Evolutionary conservation across 169 alveolate genomes (phyloP).

Genomic region (Plasmodium falciparum): DNA sequence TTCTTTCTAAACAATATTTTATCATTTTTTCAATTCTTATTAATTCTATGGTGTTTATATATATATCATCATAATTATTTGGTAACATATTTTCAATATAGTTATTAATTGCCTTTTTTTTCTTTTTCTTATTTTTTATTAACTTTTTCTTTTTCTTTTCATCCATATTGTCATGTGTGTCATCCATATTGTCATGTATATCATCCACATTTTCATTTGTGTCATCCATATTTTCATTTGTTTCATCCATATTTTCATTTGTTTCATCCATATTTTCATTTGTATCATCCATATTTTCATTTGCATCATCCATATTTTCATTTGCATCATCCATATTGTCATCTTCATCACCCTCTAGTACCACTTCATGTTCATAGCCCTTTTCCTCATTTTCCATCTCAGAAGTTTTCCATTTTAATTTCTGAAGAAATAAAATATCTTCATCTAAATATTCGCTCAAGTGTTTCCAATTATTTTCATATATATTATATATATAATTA

Average conservation of each 20-base stretch:
- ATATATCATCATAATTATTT: slow-evolving; percentile 61
- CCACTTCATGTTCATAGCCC: neutral
- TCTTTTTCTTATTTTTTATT: slow-evolving; percentile 18
- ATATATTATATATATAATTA: slow-evolving; percentile 45
- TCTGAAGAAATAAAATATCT: slow-evolving; percentile 57
- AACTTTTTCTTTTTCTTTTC: neutral
- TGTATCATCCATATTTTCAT: slow-evolving; percentile 7
- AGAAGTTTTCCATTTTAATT: slow-evolving; percentile 27
- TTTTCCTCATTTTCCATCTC: slow-evolving; percentile 6
- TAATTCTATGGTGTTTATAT: slow-evolving; percentile 66
- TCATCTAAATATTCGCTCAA: slow-evolving; percentile 62
- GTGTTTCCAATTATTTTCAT: slow-evolving; percentile 72
- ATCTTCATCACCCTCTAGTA: slow-evolving; percentile 2
- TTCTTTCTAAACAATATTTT: slow-evolving; percentile 47
- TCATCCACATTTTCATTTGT: slow-evolving; percentile 6
- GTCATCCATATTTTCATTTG: neutral
- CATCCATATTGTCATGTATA: neutral
- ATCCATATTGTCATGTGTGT: neutral
- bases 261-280: neutral
- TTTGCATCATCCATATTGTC: neutral
- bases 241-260: neutral
- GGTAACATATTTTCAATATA: slow-evolving; percentile 73
- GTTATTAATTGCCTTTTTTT: slow-evolving; percentile 25
- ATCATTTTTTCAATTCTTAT: slow-evolving; percentile 71
- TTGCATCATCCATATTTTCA: neutral